A percentile compares a stretch with the other conserved stretches of the same genome.
Evolutionary conservation across 805 yeast species (phyloP).

Genomic region (Spathaspora arborariae): DNA sequence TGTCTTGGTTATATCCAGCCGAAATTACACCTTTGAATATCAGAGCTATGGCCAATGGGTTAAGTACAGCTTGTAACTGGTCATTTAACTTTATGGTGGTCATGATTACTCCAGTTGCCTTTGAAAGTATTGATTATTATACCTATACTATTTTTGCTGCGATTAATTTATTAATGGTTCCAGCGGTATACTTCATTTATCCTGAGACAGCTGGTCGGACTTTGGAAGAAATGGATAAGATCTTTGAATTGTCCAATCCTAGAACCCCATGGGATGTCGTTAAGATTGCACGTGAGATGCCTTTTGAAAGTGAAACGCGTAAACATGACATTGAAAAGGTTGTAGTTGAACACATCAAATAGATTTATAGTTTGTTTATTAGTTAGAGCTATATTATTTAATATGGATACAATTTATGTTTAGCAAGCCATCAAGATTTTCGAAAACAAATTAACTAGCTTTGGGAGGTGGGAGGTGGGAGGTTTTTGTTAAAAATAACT

Average conservation of each 20-base stretch:
- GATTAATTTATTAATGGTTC: constrained; percentile 35
- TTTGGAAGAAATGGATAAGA: constrained; percentile 47
- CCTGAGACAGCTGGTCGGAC: constrained; percentile 44
- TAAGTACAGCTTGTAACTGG: constrained; percentile 46
- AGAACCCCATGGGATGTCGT: constrained; percentile 6
- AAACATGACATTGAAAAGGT: not conserved
- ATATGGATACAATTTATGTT: no score
- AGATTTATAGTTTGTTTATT: not conserved
- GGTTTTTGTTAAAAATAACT: no score
- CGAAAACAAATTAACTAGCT: no score
- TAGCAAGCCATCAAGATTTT: no score
- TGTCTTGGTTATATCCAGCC: constrained; percentile 47
- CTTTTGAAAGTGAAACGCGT: constrained; percentile 1
- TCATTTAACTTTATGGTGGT: constrained; percentile 42
- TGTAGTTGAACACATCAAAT: not conserved
- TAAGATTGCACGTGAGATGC: constrained; percentile 2
- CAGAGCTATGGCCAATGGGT: constrained; percentile 42
- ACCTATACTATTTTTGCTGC: constrained; percentile 40
- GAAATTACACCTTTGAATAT: constrained; percentile 46
- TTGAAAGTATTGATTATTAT: constrained; percentile 36
- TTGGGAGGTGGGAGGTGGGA: no score
- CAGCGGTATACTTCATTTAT: constrained; percentile 41
- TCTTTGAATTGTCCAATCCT: constrained; percentile 8
- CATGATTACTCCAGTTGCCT: constrained; percentile 43
- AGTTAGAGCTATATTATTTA: not conserved